Evolutionary conservation across 2,329 filamentous ascomycete species (phyloP), one percentile per base, ranked within the genome.

Genomic region (Aspergillus unguis): DNA sequence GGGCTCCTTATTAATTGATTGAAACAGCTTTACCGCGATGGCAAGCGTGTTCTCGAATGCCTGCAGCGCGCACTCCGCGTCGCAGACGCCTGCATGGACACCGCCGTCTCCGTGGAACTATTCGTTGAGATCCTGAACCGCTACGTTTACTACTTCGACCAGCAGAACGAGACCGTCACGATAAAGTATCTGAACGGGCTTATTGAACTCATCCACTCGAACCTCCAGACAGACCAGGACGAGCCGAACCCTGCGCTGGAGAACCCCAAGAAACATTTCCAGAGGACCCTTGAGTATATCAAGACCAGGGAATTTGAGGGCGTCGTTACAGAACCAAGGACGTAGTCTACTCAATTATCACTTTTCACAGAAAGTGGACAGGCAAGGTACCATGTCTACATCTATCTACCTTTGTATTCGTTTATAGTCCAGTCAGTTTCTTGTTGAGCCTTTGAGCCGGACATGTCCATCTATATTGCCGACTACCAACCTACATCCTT

Each of bases 101-200:
- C 92, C 6, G 90, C 91, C 5, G 91, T 96, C 3, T 96, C 91
- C 2, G 94, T 99, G 43, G 95, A 99, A 74, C 81, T 99, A 44
- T 99, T 99, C 73, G 92, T 99, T 52, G 94, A 99, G 75, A 99
- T 99, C 58, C 77, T 99, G 51, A 96, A 99, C 72, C 85, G 94
- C 72, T 99, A 99, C 70, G 92, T 97, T 48, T 99, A 99, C 73
- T 99, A 97, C 77, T 99, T 96, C 76, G 94, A 99, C 72, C 92
- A 99, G 72, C 90, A 96, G 69, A 99, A 99, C 73, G 94, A 99
- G 75, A 92, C 92, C 60, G 94, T 99, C 36, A 99, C 94, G 4
- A 96, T 88, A 2, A 97, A 97, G 74, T 99, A 97, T 71, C 82
- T 99, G 58, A 99, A 99, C 68, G 94, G 94, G 3, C 84, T 99